phyloP scores from a whole-genome alignment of 2,329 filamentous ascomycete genomes.

The Epichloe elymi region DNA sequence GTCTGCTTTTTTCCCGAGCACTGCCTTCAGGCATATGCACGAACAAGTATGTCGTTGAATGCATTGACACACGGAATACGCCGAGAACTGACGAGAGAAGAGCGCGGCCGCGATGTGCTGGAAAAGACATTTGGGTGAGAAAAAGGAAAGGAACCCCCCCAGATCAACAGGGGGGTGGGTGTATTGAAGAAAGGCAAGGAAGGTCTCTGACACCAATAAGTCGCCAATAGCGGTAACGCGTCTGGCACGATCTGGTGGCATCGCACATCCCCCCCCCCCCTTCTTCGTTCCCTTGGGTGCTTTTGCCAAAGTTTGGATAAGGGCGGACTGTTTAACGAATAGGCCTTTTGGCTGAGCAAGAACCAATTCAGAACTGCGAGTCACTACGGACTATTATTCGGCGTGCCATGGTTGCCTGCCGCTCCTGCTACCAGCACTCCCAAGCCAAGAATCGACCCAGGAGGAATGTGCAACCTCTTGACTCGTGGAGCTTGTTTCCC shows the following conservation, averaged over 20 bases:
- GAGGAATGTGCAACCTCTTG: constrained; percentile 2
- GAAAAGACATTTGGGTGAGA: background rate
- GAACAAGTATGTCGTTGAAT: background rate
- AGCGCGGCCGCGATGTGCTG: constrained; percentile 2
- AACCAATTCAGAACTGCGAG: background rate
- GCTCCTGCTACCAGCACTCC: background rate
- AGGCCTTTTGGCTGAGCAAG: no score
- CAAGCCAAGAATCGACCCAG: background rate
- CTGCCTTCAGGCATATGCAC: background rate
- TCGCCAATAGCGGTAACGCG: background rate
- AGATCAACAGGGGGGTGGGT: background rate
- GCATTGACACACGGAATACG: background rate
- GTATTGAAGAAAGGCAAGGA: background rate
- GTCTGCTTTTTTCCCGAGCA: background rate
- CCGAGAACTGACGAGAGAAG: constrained; percentile 2
- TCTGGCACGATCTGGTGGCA: background rate
- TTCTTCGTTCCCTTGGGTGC: background rate
- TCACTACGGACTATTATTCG: background rate
- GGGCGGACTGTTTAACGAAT: background rate
- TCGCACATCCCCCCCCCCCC: background rate
- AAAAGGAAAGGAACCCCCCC: background rate
- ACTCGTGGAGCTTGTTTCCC: constrained; percentile 2
- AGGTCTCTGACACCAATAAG: background rate
- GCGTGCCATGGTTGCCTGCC: background rate
- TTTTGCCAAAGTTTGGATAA: background rate